These are phyloP conservation scores for Arachis stenosperma DNA, from an alignment of 306 rosid species.

Conservation along the genomic window DNA sequence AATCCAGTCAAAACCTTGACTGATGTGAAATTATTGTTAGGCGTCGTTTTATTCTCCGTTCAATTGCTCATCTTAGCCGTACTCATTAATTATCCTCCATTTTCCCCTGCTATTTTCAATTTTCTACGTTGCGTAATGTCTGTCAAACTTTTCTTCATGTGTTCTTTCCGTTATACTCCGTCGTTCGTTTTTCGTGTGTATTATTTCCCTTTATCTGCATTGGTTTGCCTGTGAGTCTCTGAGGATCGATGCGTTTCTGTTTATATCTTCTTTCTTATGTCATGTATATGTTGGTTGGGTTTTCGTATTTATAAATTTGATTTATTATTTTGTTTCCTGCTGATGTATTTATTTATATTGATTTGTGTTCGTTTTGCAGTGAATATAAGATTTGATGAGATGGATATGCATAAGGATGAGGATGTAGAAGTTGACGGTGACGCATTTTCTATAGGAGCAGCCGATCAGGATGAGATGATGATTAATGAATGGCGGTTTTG, in stretches of 20 bases:
- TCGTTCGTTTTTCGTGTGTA: background rate
- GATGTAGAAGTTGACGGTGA: background rate
- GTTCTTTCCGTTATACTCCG: background rate
- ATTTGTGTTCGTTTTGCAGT: constrained; percentile 43
- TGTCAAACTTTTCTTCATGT: background rate
- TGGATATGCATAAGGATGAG: background rate
- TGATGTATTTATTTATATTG: background rate
- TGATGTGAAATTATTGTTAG: background rate
- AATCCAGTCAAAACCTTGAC: constrained; percentile 8
- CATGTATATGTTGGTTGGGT: background rate
- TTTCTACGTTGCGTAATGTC: background rate
- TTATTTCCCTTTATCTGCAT: background rate
- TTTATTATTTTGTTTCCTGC: background rate
- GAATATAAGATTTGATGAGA: background rate
- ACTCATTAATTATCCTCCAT: background rate
- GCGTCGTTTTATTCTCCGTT: background rate
- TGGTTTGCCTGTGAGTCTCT: background rate
- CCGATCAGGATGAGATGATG: background rate
- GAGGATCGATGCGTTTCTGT: background rate
- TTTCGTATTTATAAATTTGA: background rate
- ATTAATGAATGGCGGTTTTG: background rate
- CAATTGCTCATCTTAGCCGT: background rate
- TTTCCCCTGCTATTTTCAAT: background rate
- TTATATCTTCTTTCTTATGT: background rate
- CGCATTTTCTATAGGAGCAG: no score